Base-by-base conservation (phyloP, 2,329 filamentous ascomycete genomes). In the Fusarium verrucosum region DNA sequence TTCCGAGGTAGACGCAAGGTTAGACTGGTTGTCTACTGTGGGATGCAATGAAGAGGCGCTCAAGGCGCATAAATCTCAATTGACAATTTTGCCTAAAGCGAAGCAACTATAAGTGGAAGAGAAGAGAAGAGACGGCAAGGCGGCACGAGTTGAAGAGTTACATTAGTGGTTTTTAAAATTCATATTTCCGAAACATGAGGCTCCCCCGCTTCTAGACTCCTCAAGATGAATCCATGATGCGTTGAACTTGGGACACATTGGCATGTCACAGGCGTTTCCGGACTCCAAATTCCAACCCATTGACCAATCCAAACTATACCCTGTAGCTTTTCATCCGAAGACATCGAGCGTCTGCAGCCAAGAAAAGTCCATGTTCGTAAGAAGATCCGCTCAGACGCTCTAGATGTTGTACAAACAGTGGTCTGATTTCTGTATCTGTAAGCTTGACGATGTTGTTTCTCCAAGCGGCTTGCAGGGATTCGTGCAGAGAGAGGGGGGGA, bases 41-140 rank as follows among this genome's bases (percentile, higher is more conserved):
- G 49, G 47, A 58, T 66, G 58, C 58, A 65, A 57, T 20, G 56
- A 56, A 49, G 51, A 56, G 56, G 65, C 60, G 60, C 64, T 62
- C 64, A 35, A 38, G 56, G 56, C 64, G 65, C 64, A 53, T 42
- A 62, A 58, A 67, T 68, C 64, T 65, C 65, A 52, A 62, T 50
- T 65, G 62, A 66, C 64, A 68, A 58, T 67, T 67, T 62, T 65
- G 64, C 63, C 63, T 60, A 64, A 59, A 66, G 58, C 56, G 59
- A 68, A 65, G 44, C 63, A 62, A 60, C 56, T 50, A 45, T 45
- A 37, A 60, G 56, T 53, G 60, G 45, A 57, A 54, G 65, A 51
- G 33, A 50, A 42, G 45, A 28, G 17, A 47, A n/a, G n/a, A 30
- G 37, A 57, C 42, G 64, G 49, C 44, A 43, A 43, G 51, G 52